Percentiles rank a stretch among this genome's conserved stretches.
Evolutionary conservation across 2,329 filamentous ascomycete species (phyloP).

Genomic region (Hypoxylon sp.): DNA sequence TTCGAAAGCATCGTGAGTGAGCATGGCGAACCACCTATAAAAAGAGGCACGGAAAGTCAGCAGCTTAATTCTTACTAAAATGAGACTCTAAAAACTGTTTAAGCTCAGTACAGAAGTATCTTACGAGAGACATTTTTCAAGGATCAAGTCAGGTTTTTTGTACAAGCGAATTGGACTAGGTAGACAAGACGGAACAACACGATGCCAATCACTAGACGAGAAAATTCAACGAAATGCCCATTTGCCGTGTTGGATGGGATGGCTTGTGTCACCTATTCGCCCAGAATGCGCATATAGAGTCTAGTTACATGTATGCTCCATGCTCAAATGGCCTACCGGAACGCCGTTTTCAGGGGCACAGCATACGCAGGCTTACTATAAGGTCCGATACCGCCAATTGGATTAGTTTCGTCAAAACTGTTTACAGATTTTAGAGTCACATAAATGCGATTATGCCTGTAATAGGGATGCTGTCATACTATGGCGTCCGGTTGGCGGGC

Average conservation of each 20-base stretch:
- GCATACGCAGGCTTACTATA: constrained; percentile 10
- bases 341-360: constrained; percentile 14
- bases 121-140: constrained; percentile 21
- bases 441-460: not conserved
- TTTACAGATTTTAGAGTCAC: not conserved
- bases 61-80: not conserved
- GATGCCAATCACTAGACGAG: not conserved
- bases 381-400: constrained; percentile 9
- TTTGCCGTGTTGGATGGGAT: not conserved
- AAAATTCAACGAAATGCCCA: not conserved
- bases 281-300: not conserved
- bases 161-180: not conserved
- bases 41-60: not conserved
- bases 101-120: constrained; percentile 15
- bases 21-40: not conserved
- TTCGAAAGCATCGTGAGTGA: not conserved
- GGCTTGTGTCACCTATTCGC: constrained; percentile 12
- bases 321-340: not conserved
- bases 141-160: constrained; percentile 8
- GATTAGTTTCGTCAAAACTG: not conserved
- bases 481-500: not conserved
- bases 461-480: not conserved
- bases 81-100: not conserved
- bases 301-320: not conserved
- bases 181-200: not conserved